Percentiles rank a stretch among this genome's conserved stretches.
phyloP scores from a whole-genome alignment of 75 land plant genomes.

The Selaginella tamariscina region DNA sequence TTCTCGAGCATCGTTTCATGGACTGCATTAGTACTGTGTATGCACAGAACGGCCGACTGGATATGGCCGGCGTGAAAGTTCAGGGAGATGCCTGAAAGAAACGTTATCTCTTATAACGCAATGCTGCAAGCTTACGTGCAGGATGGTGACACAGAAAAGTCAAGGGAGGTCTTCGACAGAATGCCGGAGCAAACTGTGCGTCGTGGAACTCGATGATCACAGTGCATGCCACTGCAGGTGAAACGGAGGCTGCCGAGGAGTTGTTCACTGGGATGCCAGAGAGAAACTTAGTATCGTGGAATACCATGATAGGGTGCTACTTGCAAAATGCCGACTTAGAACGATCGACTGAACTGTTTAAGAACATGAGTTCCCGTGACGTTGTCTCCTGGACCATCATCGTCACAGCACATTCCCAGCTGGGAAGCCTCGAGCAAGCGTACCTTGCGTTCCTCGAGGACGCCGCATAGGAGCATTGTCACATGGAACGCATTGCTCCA shows the following conservation, averaged over 20 bases:
- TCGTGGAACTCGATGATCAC: neutral
- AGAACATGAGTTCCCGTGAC: neutral
- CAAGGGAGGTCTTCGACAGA: neutral
- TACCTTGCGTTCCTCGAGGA: neutral
- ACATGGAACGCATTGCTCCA: neutral
- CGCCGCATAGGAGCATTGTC: neutral
- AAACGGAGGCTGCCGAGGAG: neutral
- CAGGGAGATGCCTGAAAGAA: neutral
- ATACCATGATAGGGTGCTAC: neutral
- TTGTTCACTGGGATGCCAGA: neutral
- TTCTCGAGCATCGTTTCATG: neutral
- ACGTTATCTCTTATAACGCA: neutral
- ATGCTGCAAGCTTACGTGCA: neutral
- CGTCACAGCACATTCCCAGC: neutral
- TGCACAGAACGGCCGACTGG: neutral
- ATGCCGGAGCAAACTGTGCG: neutral
- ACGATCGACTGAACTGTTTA: neutral
- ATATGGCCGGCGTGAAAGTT: neutral
- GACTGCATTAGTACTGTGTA: neutral
- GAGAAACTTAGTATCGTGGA: neutral
- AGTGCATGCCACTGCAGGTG: neutral
- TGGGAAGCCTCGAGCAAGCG: neutral
- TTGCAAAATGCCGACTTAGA: neutral
- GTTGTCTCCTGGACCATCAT: neutral
- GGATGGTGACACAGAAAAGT: neutral